phyloP scores from a whole-genome alignment of 2,329 filamentous ascomycete genomes.

The Didymella lethalis region DNA sequence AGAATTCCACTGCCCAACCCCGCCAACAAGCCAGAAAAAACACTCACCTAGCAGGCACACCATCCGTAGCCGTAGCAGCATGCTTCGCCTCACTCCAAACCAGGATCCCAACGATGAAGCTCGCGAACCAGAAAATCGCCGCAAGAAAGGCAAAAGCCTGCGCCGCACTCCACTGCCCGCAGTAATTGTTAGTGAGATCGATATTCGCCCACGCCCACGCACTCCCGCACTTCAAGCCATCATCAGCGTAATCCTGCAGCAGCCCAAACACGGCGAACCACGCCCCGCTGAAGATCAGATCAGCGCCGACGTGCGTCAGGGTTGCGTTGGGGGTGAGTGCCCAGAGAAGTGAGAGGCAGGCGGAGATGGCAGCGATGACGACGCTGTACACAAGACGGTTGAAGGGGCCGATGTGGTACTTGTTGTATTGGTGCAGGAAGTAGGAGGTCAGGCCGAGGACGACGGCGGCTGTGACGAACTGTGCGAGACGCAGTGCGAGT shows the following conservation, averaged over 20 bases:
- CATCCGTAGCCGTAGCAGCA: background rate
- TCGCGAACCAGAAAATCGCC: slow-evolving; percentile 71
- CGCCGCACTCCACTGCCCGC: slow-evolving; percentile 73
- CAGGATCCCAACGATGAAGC: slow-evolving; percentile 25
- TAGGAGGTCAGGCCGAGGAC: slow-evolving; percentile 34
- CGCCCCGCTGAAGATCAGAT: slow-evolving; percentile 70
- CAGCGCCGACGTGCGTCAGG: slow-evolving; percentile 74
- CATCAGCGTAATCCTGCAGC: slow-evolving; percentile 42
- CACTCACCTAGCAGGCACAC: slow-evolving; percentile 8
- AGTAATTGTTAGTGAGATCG: slow-evolving; percentile 54
- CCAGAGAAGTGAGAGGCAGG: slow-evolving; percentile 73
- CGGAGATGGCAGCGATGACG: slow-evolving; percentile 71
- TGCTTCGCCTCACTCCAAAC: slow-evolving; percentile 4
- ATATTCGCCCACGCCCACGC: slow-evolving; percentile 63
- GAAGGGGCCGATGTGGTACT: slow-evolving; percentile 61
- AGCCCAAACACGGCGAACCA: slow-evolving; percentile 65
- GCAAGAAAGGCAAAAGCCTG: slow-evolving; percentile 76
- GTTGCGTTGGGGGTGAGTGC: slow-evolving; percentile 71
- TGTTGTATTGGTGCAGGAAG: slow-evolving; percentile 29
- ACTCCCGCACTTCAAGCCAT: slow-evolving; percentile 32
- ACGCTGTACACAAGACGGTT: slow-evolving; percentile 78
- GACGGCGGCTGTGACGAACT: slow-evolving; percentile 74
- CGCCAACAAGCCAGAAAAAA: background rate
- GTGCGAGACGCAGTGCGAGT: slow-evolving; percentile 64
- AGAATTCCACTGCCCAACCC: background rate